Base-by-base conservation (phyloP, 2,329 filamentous ascomycete species). In the Epichloe sp. region DNA sequence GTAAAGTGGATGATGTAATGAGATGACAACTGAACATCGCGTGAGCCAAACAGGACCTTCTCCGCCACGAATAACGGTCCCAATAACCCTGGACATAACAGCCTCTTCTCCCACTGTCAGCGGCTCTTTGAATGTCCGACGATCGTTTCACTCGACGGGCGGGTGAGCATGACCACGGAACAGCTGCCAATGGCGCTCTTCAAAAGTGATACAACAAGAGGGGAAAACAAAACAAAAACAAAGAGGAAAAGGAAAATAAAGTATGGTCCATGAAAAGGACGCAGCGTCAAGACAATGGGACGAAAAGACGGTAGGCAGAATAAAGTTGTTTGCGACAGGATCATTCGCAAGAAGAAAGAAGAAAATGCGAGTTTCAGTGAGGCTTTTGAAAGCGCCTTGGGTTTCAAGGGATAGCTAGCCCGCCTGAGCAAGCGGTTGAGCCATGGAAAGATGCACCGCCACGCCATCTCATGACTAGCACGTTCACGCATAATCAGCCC, bases 401-500 rank as follows among this genome's bases (percentile, higher is more conserved):
- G 43, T 43, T 49, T 43, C 36, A 47, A 10, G 23, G 23, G 23
- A 26, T 2, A 26, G 23, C 23, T 7, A 26, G 23, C 23, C 23
- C 23, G 23, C 23, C 23, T 26, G 23, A 10, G 6, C 26, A 31
- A 31, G 23, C 6, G 7, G 23, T 26, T 26, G 23, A 26, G 23
- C 23, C 23, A 7, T 26, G 26, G 26, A 10, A 31, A 31, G 26
- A 31, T 31, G 26, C 26, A 31, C 26, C 26, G 26, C 26, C 26
- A 31, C 8, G 26, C 26, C 21, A 23, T 23, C 6, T 23, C 23
- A 63, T 59, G 61, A 59, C 68, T 74, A 73, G 72, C 69, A 70
- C 69, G 75, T 78, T 78, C 72, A 76, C 26, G 26, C 26, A 31
- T 10, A 31, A 31, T 31, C 26, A 31, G 3, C 8, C 26, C 26